Conservation (phyloP, 169 alveolate species). For the Plasmodium chabaudi region DNA sequence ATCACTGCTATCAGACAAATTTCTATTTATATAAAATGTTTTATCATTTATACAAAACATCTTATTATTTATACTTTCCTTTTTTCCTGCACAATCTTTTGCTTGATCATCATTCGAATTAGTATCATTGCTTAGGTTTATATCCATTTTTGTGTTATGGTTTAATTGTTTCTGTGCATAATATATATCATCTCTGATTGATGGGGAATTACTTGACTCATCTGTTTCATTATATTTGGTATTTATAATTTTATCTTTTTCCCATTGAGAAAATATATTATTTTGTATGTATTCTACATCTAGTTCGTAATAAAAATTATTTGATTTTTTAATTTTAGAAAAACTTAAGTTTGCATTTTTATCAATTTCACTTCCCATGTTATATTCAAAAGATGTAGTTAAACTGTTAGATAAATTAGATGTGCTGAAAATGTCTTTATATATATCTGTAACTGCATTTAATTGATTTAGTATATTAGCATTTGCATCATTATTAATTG, state of each 20-base stretch:
- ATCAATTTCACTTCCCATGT: neutral
- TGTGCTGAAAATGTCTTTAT: conserved; percentile 28
- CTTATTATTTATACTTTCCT: conserved; percentile 3
- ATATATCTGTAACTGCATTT: conserved; percentile 26
- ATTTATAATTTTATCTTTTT: neutral
- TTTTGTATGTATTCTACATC: conserved; percentile 28
- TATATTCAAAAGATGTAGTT: neutral
- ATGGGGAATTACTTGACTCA: neutral
- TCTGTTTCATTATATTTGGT: neutral
- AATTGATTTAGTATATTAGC: neutral
- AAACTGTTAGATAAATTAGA: neutral
- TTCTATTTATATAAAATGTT: conserved; percentile 41
- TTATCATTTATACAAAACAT: conserved; percentile 20
- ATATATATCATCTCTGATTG: no score
- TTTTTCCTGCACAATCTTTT: neutral
- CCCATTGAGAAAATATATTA: conserved; percentile 5
- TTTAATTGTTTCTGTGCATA: no score
- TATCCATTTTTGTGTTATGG: neutral
- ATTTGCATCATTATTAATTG: neutral
- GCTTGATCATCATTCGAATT: neutral
- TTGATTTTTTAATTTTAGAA: no score
- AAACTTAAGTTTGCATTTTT: neutral
- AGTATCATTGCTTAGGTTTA: neutral
- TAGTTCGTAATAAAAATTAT: conserved; percentile 14
- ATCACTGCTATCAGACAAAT: conserved; percentile 25